Evolutionary conservation across 495 filamentous ascomycete species (phyloP).

Genomic region (Trichocladium uniseriatum): DNA sequence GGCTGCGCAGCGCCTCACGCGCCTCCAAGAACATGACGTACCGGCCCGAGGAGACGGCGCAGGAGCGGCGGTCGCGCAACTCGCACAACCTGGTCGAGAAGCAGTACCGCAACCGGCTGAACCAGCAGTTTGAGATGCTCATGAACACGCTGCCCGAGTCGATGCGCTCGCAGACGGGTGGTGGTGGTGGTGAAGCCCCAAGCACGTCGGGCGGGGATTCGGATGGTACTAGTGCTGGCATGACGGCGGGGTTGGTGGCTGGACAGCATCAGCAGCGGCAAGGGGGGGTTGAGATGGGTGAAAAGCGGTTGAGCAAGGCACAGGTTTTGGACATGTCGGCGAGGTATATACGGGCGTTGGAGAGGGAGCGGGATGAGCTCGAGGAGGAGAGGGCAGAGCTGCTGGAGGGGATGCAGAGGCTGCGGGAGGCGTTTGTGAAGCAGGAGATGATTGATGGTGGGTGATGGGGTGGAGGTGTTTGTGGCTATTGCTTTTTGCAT

Average conservation of each 20-base stretch:
- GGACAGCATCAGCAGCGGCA: neutral
- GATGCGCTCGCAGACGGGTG: slow-evolving; percentile 17
- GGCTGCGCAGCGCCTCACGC: slow-evolving; percentile 34
- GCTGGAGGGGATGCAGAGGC: slow-evolving; percentile 18
- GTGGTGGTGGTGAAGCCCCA: slow-evolving; percentile 9
- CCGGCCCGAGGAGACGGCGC: slow-evolving; percentile 25
- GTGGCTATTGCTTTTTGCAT: no score
- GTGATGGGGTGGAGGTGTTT: no score
- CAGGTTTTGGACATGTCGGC: slow-evolving; percentile 40
- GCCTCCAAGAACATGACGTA: slow-evolving; percentile 32
- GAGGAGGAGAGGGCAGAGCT: slow-evolving; percentile 31
- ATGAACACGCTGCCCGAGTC: slow-evolving; percentile 34
- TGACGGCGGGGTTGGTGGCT: neutral
- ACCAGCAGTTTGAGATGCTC: slow-evolving; percentile 38
- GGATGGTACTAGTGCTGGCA: no score
- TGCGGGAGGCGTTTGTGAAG: slow-evolving; percentile 11
- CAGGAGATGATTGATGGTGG: no score
- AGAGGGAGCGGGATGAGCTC: slow-evolving; percentile 28
- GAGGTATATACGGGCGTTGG: slow-evolving; percentile 33
- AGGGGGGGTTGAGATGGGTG: slow-evolving; percentile 20
- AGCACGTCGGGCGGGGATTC: no score
- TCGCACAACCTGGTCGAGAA: slow-evolving; percentile 43
- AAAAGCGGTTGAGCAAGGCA: slow-evolving; percentile 37
- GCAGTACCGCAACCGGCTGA: slow-evolving; percentile 41
- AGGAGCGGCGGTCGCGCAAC: slow-evolving; percentile 34